phyloP scores from a whole-genome alignment of 371 early-diverging fungal genomes.

The Cokeromyces recurvatus region DNA sequence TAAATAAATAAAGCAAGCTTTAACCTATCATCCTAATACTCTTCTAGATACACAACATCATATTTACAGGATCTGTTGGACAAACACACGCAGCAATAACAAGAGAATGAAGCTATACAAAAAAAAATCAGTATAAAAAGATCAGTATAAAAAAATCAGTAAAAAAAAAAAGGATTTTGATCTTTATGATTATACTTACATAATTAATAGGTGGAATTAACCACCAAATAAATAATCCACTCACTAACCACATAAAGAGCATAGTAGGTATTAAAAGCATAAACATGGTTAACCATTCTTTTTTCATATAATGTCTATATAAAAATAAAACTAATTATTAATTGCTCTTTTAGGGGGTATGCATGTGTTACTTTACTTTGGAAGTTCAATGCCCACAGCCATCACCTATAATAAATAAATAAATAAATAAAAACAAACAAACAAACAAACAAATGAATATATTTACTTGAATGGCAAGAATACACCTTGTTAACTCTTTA shows the following conservation, averaged over 20 bases:
- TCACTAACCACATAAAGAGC: conserved; percentile 82
- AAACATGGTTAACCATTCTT: conserved; percentile 65
- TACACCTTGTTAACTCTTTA: conserved; percentile 70
- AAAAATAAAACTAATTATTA: not conserved
- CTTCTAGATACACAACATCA: not conserved
- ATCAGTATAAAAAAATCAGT: too few species aligned
- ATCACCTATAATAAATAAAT: conserved; percentile 54
- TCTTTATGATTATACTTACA: conserved; percentile 35
- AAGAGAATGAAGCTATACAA: conserved; percentile 58
- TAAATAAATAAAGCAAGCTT: too few species aligned
- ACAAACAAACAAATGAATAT: not conserved
- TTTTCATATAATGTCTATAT: conserved; percentile 44
- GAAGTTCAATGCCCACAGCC: conserved; percentile 82
- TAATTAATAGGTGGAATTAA: conserved; percentile 60
- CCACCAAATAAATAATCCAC: conserved; percentile 65
- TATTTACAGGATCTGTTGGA: conserved; percentile 91
- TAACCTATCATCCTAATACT: too few species aligned
- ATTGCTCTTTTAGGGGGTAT: not conserved
- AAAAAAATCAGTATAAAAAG: too few species aligned
- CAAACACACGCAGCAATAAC: conserved; percentile 87
- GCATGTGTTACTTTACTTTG: too few species aligned
- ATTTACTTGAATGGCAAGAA: conserved; percentile 73
- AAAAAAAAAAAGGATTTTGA: not conserved
- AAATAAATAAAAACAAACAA: not conserved
- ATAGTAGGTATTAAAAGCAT: conserved; percentile 84